phyloP scores from a whole-genome alignment of 352 stramenopile species.

The Phytophthora pinifolia region DNA sequence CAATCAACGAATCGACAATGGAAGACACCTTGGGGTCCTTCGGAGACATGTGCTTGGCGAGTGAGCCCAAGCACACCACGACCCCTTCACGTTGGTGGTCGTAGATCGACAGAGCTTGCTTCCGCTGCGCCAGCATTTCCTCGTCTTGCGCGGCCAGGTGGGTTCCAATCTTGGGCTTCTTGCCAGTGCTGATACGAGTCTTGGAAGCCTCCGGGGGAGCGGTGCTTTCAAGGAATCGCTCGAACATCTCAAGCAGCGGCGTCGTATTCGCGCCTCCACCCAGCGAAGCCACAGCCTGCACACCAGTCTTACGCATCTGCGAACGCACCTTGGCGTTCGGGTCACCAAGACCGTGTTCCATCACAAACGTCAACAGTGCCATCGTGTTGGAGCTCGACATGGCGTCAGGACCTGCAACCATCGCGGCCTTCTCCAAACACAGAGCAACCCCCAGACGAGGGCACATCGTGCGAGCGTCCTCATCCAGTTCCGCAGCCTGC shows the following conservation, averaged over 20 bases:
- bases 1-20: conserved; percentile 87
- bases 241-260: conserved; percentile 70
- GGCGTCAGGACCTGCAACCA: conserved; percentile 27
- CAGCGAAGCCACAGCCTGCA: conserved; percentile 73
- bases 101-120: conserved; percentile 55
- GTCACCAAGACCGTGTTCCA: conserved; percentile 77
- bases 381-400: conserved; percentile 68
- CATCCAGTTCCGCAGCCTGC: conserved; percentile 38
- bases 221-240: conserved; percentile 70
- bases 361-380: conserved; percentile 75
- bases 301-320: conserved; percentile 85
- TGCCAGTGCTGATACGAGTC: conserved; percentile 11
- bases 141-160: conserved; percentile 30
- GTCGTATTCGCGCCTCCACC: conserved; percentile 67
- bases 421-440: conserved; percentile 73
- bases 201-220: conserved; percentile 23
- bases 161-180: conserved; percentile 38
- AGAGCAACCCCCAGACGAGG: conserved; percentile 73
- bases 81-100: conserved; percentile 90
- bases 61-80: conserved; percentile 87
- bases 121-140: conserved; percentile 33
- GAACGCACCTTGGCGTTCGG: conserved; percentile 67
- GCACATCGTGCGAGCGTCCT: conserved; percentile 59
- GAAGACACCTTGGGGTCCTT: conserved; percentile 86
- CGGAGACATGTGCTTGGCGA: conserved; percentile 91